Evolutionary conservation across 1,284 basidiomycete genomes (phyloP).

Genomic region (Leccinum pallidistipes): DNA sequence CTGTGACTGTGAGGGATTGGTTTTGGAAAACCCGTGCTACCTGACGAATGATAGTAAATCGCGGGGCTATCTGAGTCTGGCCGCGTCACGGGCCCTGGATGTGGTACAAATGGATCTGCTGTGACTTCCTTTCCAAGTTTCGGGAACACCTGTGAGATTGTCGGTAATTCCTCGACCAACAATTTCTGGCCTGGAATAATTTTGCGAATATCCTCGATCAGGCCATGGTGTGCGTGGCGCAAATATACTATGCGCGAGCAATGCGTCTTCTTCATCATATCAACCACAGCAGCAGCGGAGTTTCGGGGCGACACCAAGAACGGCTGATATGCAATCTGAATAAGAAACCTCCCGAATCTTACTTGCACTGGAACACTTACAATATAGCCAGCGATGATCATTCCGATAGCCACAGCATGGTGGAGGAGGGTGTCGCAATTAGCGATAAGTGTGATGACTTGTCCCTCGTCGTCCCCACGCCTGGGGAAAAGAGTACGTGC

Average conservation of each 20-base stretch:
- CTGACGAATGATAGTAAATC: constrained; percentile 35
- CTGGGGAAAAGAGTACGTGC: constrained; percentile 20
- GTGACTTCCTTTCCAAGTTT: constrained; percentile 28
- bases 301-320: constrained; percentile 36
- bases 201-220: constrained; percentile 23
- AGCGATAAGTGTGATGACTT: constrained; percentile 31
- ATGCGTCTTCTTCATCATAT: constrained; percentile 28
- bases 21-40: constrained; percentile 37
- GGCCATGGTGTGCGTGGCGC: constrained; percentile 13
- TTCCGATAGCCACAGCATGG: constrained; percentile 27
- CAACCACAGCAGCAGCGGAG: constrained; percentile 26
- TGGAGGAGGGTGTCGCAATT: constrained; percentile 31
- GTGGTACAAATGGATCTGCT: constrained; percentile 23
- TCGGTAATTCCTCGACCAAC: constrained; percentile 29
- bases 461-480: constrained; percentile 16
- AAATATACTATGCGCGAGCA: constrained; percentile 33
- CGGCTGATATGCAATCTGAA: constrained; percentile 18
- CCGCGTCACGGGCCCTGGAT: constrained; percentile 16
- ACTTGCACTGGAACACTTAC: constrained; percentile 14
- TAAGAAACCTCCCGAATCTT: too few species aligned
- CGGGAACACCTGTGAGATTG: constrained; percentile 28
- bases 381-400: constrained; percentile 29
- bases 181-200: background rate
- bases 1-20: constrained; percentile 26
- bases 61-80: constrained; percentile 14